Percentiles rank a stretch among this genome's conserved stretches.
Conservation (phyloP, 1,284 basidiomycete species). For the Melampsora allii-populina region DNA sequence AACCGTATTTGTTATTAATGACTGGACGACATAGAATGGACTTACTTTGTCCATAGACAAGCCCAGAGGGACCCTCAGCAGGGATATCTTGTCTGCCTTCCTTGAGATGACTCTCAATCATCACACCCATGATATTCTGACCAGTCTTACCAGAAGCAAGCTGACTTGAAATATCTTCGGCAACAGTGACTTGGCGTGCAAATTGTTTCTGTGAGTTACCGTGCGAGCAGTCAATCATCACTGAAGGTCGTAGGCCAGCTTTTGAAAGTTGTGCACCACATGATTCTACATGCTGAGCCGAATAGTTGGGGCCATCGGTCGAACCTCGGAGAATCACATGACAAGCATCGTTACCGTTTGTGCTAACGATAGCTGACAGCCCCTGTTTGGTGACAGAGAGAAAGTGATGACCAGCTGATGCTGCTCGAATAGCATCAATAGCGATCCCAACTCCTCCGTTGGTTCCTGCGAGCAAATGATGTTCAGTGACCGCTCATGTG, state of each 20-base stretch:
- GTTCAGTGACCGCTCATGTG: conserved; percentile 71
- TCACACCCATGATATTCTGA: conserved; percentile 77
- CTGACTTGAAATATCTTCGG: conserved; percentile 58
- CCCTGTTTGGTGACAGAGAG: conserved; percentile 96
- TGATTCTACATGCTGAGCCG: conserved; percentile 68
- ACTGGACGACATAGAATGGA: not conserved
- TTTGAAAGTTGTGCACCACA: conserved; percentile 69
- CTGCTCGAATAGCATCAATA: conserved; percentile 92
- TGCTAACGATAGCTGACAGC: conserved; percentile 56
- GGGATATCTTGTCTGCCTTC: conserved; percentile 85
- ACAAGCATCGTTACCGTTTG: conserved; percentile 62
- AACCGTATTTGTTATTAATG: not conserved
- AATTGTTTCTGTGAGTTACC: conserved; percentile 64
- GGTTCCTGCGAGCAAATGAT: not conserved
- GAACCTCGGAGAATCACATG: conserved; percentile 93
- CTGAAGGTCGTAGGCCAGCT: conserved; percentile 70
- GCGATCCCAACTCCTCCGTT: conserved; percentile 61
- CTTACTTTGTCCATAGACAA: conserved; percentile 58
- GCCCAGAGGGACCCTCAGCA: conserved; percentile 65
- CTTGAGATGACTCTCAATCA: conserved; percentile 92
- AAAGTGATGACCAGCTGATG: conserved; percentile 90
- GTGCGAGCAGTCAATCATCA: conserved; percentile 95
- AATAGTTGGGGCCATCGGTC: conserved; percentile 79
- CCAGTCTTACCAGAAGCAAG: conserved; percentile 58
- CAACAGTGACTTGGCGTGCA: conserved; percentile 59